Evolutionary conservation across 2,329 filamentous ascomycete species (phyloP).

Genomic region (Colletotrichum sp.): DNA sequence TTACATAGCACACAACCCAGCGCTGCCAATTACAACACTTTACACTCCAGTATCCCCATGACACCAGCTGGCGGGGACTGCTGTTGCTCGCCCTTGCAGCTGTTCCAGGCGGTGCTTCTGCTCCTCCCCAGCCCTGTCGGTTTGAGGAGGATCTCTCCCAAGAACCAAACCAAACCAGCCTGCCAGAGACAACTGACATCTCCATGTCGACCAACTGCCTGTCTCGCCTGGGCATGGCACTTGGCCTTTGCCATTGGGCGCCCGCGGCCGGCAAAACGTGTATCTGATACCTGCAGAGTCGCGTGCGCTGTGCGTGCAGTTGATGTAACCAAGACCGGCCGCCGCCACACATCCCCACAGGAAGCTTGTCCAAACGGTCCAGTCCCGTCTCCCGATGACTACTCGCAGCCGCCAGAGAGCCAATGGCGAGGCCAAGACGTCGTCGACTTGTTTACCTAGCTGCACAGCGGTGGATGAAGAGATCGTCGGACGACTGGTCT

Average conservation of each 20-base stretch:
- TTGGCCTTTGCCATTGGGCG: neutral
- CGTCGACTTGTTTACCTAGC: conserved; percentile 4
- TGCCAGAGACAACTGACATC: neutral
- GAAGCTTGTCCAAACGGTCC: conserved; percentile 20
- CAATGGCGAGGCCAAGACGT: neutral
- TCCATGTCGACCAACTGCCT: neutral
- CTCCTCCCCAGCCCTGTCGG: neutral
- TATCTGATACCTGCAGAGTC: conserved; percentile 1
- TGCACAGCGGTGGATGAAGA: conserved; percentile 13
- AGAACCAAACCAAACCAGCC: neutral
- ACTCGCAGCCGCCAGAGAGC: conserved; percentile 9
- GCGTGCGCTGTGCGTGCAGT: neutral
- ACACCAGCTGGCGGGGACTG: neutral
- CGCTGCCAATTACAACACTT: neutral
- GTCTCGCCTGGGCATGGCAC: neutral
- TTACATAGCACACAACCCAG: neutral
- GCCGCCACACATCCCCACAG: conserved; percentile 4
- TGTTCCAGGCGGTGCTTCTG: neutral
- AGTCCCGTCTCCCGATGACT: conserved; percentile 13
- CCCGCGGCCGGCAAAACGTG: neutral
- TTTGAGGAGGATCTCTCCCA: neutral
- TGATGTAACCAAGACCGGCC: conserved; percentile 10
- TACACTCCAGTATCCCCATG: neutral
- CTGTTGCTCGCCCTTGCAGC: neutral
- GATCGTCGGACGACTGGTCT: conserved; percentile 7